Evolutionary conservation across 2,329 filamentous ascomycete genomes (phyloP), one percentile per base, ranked within the genome.

Genomic region (Dryadomyces quercivorus): DNA sequence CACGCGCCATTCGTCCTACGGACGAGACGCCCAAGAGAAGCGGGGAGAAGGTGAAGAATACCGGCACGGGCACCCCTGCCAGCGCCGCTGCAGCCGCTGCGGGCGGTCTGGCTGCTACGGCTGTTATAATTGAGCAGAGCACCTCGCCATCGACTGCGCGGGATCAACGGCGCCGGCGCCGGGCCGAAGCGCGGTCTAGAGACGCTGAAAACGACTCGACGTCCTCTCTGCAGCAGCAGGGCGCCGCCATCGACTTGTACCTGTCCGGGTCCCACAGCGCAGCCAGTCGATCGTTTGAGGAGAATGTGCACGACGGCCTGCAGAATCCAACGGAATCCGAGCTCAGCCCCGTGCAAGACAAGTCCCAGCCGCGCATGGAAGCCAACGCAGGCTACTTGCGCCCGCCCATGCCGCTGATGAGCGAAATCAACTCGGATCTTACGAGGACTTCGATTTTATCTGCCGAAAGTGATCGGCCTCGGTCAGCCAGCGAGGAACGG

Each of bases 401-500:
- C 15, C 74, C 90, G 7, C 88, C 88, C 6, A 89, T 96, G 85
- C 92, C 92, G 2, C 76, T 95, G 58, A 85, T 86, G 68, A 95
- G 91, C 68, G 88, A 89, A 55, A 80, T 95, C 55, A 86, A 88
- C 60, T 95, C 92, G 0, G 91, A 96, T 52, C 69, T 96, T 54
- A 97, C 92, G 0, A 79, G 92, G 61, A 86, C 86, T 16, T 96
- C 92, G 0, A 88, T 97, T 53, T 70, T 93, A 18, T 93, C 91
- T 5, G 86, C 88, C 34, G 83, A 86, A 31, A 88, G 87, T 0
- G 88, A 88, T 59, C 75, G 82, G 52, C 85, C 87, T 16, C 76
- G 78, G 49, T 88, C 86, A 18, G 81, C 84, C 21, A 84, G 76
- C 63, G 82, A 78, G 62, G 79, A 78, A 69, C 74, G 69, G 5